phyloP scores from a whole-genome alignment of 1,139 yeast species.

The Debaryomycetaceae sp. region DNA sequence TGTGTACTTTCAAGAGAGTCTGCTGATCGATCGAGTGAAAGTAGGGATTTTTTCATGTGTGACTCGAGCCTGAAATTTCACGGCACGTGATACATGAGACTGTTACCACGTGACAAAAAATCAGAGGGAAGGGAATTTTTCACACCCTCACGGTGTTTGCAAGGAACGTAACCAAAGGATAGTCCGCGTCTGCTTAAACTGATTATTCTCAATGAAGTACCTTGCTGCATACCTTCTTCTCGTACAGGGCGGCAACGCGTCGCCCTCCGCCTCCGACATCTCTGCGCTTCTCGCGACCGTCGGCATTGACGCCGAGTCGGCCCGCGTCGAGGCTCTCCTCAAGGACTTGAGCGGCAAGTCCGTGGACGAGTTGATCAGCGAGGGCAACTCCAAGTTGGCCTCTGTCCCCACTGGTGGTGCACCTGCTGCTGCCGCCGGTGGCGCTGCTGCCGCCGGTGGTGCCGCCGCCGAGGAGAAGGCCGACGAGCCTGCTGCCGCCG shows the following conservation, averaged over 20 bases:
- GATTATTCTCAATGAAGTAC: conserved; percentile 72
- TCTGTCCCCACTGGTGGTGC: conserved; percentile 81
- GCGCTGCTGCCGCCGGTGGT: conserved; percentile 31
- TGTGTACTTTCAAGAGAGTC: too few species aligned
- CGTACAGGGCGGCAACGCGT: conserved; percentile 74
- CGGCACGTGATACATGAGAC: not conserved
- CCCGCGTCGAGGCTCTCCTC: conserved; percentile 57
- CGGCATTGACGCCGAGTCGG: conserved; percentile 70
- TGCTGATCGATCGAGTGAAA: too few species aligned
- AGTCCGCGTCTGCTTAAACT: conserved; percentile 54
- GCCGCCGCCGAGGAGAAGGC: conserved; percentile 28
- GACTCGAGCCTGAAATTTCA: too few species aligned
- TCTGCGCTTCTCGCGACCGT: conserved; percentile 63
- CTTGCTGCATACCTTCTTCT: conserved; percentile 85
- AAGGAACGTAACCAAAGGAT: conserved; percentile 31
- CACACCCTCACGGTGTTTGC: conserved; percentile 1
- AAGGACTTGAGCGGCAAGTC: conserved; percentile 69
- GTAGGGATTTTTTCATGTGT: too few species aligned
- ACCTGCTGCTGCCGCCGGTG: conserved; percentile 49
- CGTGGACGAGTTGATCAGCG: conserved; percentile 64
- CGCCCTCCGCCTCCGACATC: conserved; percentile 69
- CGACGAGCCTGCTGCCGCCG: conserved; percentile 26
- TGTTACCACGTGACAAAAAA: not conserved
- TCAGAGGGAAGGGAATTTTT: not conserved
- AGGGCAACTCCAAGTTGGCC: conserved; percentile 74